Base-by-base conservation (phyloP, 495 filamentous ascomycete species). In the Cercophora scortea region DNA sequence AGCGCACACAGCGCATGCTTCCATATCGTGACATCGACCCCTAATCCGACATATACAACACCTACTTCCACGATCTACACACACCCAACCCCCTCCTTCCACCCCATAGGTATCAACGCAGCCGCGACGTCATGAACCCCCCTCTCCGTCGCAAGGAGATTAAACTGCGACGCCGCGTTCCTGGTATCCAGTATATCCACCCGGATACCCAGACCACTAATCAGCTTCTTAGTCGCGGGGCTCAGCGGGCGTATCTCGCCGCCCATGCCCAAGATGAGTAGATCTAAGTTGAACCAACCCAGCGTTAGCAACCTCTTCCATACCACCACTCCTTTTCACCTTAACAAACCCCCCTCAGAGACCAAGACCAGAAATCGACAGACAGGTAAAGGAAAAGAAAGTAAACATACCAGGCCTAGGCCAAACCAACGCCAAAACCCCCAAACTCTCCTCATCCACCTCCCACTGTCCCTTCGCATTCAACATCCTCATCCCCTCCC, bases 111-210 rank as follows among this genome's bases (percentile, higher is more conserved):
- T 63, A 98, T 77, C 75, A 98, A 64, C 12, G 92, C 93, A 9
- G 90, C 93, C 34, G 90, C 93, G 46, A 97, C 83, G 65, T 88
- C 82, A 16, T 74, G 69, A 10, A 90, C 80, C 18, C 88, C 87
- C 45, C 89, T 74, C 72, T 95, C 89, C 43, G 88, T 94, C 41
- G 86, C 89, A 44, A 95, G 71, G 58, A 95, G 58, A 64, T 95
- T 95, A 61, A 88, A 95, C 73, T 91, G 89, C 49, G 89, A 85
- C 15, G 91, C 90, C 17, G 93, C 93, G 72, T 96, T 96, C 52
- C 89, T 74, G 36, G 93, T 99, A 74, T 96, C 93, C 65, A 88
- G 79, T 11, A 96, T 78, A 60, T 99, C 93, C 32, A 97, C 72
- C 53, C 88, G 77, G 52, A 99, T 85, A 0, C 93, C 93, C 50